Evolutionary conservation across 2,329 filamentous ascomycete genomes (phyloP).

Genomic region (Xylaria hypoxylon): DNA sequence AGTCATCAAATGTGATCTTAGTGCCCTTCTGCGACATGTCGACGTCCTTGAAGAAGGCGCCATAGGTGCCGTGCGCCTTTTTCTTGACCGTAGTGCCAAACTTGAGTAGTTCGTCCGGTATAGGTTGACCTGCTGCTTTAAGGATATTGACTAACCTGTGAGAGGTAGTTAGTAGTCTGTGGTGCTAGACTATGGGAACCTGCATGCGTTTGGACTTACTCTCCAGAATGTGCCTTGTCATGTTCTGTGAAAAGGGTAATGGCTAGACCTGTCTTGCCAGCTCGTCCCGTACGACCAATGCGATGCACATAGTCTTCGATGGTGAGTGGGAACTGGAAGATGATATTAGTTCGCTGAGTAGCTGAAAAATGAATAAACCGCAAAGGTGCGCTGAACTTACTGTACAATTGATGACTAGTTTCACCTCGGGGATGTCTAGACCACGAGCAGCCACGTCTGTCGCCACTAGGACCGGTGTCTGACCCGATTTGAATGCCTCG

Average conservation of each 20-base stretch:
- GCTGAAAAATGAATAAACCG: neutral
- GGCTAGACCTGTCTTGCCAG: constrained; percentile 87
- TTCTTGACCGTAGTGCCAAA: constrained; percentile 99
- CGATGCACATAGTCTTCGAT: constrained; percentile 98
- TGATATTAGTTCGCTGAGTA: constrained; percentile 14
- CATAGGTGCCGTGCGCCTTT: constrained; percentile 95
- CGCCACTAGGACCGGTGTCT: constrained; percentile 86
- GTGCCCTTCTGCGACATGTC: constrained; percentile 85
- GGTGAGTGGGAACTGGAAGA: constrained; percentile 81
- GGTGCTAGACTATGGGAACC: neutral
- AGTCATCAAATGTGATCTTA: constrained; percentile 87
- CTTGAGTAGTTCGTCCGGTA: constrained; percentile 91
- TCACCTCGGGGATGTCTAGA: constrained; percentile 94
- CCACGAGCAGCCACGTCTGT: constrained; percentile 97
- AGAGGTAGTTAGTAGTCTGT: constrained; percentile 37
- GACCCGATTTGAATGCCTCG: constrained; percentile 89
- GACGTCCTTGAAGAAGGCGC: constrained; percentile 93
- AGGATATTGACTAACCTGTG: constrained; percentile 89
- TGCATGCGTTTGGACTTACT: constrained; percentile 66
- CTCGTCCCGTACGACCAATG: constrained; percentile 93
- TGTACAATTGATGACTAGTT: constrained; percentile 93
- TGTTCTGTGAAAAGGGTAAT: constrained; percentile 96
- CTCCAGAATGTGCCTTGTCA: constrained; percentile 91
- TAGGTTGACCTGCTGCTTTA: constrained; percentile 88
- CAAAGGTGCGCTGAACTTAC: constrained; percentile 54